Evolutionary conservation across 345 rosid genomes (phyloP).

Genomic region (Psidium friedrichsthalianum): DNA sequence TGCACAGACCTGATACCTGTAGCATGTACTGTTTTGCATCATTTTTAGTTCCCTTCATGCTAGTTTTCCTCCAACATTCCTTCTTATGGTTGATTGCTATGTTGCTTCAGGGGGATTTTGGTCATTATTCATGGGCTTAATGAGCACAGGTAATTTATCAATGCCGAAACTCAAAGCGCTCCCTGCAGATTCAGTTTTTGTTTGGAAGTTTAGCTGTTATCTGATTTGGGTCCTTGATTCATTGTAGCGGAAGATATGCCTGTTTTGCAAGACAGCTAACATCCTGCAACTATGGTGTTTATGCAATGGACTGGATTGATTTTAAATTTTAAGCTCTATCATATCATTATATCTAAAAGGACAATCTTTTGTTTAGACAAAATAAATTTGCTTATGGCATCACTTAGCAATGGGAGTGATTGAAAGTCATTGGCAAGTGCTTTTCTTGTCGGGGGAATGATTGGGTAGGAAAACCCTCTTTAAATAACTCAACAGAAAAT

Average conservation of each 20-base stretch:
- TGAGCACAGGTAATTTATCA: constrained; percentile 66
- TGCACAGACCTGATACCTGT: neutral
- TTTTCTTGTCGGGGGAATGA: neutral
- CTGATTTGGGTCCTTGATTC: neutral
- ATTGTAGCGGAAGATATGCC: constrained; percentile 77
- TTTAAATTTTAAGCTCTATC: neutral
- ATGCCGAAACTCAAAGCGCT: neutral
- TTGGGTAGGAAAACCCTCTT: neutral
- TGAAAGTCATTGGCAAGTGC: neutral
- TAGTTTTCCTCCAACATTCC: neutral
- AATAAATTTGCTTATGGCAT: neutral
- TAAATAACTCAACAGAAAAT: neutral
- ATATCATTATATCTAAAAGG: neutral
- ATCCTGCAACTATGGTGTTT: constrained; percentile 57
- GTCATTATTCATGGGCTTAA: constrained; percentile 85
- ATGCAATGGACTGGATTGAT: constrained; percentile 99
- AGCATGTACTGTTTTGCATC: neutral
- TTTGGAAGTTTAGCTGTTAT: neutral
- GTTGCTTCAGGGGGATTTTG: constrained; percentile 63
- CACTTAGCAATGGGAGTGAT: neutral
- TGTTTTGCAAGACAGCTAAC: constrained; percentile 83
- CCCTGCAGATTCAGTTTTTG: neutral
- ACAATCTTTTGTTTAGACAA: neutral
- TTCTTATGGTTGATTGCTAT: neutral
- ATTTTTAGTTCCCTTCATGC: neutral